These are phyloP conservation scores for Penicillium atrosanguineum DNA, from an alignment of 495 filamentous ascomycete species.

Conservation along the genomic window DNA sequence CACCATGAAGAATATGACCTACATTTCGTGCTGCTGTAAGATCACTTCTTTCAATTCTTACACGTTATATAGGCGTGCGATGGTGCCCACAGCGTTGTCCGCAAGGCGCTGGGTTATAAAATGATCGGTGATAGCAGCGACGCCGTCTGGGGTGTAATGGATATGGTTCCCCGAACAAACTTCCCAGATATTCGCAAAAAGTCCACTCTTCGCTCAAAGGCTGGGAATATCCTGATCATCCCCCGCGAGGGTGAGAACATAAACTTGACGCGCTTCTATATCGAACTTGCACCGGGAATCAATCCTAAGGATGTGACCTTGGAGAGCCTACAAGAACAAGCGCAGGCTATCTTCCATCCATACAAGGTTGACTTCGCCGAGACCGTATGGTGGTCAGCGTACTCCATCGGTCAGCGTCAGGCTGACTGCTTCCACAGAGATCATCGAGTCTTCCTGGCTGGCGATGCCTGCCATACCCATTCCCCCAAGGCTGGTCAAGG, in stretches of 20 bases:
- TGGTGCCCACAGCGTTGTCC: constrained; percentile 70
- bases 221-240: constrained; percentile 67
- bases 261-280: constrained; percentile 68
- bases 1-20: constrained; percentile 59
- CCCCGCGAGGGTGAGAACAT: constrained; percentile 63
- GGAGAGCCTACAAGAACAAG: constrained; percentile 57
- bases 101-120: constrained; percentile 63
- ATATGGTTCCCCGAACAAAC: constrained; percentile 68
- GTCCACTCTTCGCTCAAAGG: constrained; percentile 59
- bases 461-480: constrained; percentile 63
- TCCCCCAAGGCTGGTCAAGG: constrained; percentile 61
- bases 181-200: constrained; percentile 81
- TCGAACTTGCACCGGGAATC: constrained; percentile 59
- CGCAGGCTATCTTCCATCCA: constrained; percentile 56
- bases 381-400: constrained; percentile 59
- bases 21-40: constrained; percentile 56
- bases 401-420: constrained; percentile 58
- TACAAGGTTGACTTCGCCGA: constrained; percentile 52
- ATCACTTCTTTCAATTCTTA: not conserved
- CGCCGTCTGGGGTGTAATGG: constrained; percentile 81
- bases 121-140: constrained; percentile 77
- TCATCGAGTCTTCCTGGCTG: constrained; percentile 54
- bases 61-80: constrained; percentile 62
- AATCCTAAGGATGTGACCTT: constrained; percentile 37
- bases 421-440: constrained; percentile 55